Evolutionary conservation across 768 basidiomycete genomes (phyloP).

Genomic region (Boletus subparvulus): DNA sequence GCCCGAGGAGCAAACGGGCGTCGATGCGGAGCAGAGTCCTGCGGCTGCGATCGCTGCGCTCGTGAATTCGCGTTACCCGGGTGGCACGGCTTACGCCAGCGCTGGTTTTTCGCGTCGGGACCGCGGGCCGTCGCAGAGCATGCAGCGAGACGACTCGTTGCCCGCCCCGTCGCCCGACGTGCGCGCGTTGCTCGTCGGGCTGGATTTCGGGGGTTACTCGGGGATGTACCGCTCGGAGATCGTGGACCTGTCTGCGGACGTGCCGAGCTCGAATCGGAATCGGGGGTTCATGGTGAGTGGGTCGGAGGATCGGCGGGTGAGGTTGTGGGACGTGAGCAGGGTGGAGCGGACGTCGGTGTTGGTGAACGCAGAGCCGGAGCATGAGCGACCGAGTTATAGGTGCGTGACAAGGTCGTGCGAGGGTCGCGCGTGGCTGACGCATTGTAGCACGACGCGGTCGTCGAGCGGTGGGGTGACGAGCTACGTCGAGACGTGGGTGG

Average conservation of each 20-base stretch:
- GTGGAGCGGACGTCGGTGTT: conserved; percentile 74
- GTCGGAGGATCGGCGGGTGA: conserved; percentile 84
- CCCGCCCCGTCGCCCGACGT: conserved; percentile 62
- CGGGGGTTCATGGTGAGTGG: conserved; percentile 83
- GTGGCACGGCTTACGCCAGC: conserved; percentile 27
- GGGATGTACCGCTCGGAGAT: conserved; percentile 52
- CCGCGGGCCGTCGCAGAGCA: conserved; percentile 35
- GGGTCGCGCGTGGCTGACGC: not conserved
- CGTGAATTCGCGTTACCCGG: conserved; percentile 64
- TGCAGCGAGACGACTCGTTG: conserved; percentile 34
- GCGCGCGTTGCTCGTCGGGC: conserved; percentile 65
- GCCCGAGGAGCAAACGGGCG: conserved; percentile 49
- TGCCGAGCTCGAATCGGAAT: conserved; percentile 39
- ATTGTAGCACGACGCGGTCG: conserved; percentile 31
- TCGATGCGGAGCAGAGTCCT: conserved; percentile 59
- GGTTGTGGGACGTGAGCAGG: conserved; percentile 83
- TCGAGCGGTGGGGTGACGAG: conserved; percentile 47
- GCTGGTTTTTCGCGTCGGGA: conserved; percentile 24
- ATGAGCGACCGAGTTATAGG: conserved; percentile 79
- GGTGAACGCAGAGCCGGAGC: conserved; percentile 74
- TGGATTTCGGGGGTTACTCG: conserved; percentile 75
- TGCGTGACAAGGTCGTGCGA: conserved; percentile 27
- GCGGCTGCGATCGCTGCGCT: conserved; percentile 78
- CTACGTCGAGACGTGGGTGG: conserved; percentile 65
- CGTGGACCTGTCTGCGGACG: conserved; percentile 42